Percentiles rank a stretch among this genome's conserved stretches.
Conservation (phyloP, 2,329 filamentous ascomycete genomes). For the Tympanopsis confertula region DNA sequence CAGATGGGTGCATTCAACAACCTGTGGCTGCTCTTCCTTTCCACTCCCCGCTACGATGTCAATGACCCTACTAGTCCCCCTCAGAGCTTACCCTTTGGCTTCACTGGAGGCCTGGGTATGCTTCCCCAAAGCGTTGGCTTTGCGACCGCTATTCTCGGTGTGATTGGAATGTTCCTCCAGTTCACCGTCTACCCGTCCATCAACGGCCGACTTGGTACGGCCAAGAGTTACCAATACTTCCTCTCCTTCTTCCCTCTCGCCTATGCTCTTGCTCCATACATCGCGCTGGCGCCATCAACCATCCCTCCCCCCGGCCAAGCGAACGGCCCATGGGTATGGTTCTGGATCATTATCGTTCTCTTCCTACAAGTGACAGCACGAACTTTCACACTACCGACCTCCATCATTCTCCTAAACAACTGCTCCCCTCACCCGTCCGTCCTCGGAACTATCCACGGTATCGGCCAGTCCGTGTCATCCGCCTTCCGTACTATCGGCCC, state of each 20-base stretch:
- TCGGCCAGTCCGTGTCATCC: slow-evolving; percentile 36
- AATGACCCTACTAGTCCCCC: slow-evolving; percentile 15
- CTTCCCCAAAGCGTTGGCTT: slow-evolving; percentile 55
- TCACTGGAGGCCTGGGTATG: slow-evolving; percentile 57
- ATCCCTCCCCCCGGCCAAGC: slow-evolving; percentile 27
- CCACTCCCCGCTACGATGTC: slow-evolving; percentile 41
- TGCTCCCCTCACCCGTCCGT: slow-evolving; percentile 46
- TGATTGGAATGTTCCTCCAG: slow-evolving; percentile 59
- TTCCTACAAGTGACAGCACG: slow-evolving; percentile 60
- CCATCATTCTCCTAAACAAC: slow-evolving; percentile 49
- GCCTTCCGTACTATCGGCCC: slow-evolving; percentile 37
- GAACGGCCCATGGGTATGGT: slow-evolving; percentile 41
- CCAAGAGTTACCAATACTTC: slow-evolving; percentile 54
- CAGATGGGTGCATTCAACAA: slow-evolving; percentile 57
- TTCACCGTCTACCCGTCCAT: slow-evolving; percentile 57
- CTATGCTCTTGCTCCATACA: slow-evolving; percentile 56
- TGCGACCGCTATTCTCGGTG: slow-evolving; percentile 57
- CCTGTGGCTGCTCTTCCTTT: slow-evolving; percentile 59
- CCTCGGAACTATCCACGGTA: slow-evolving; percentile 42
- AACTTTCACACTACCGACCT: slow-evolving; percentile 53
- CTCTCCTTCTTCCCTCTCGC: slow-evolving; percentile 56
- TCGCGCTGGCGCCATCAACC: slow-evolving; percentile 47
- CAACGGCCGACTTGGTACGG: slow-evolving; percentile 51
- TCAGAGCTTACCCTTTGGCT: slow-evolving; percentile 34
- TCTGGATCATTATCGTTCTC: slow-evolving; percentile 48